These are phyloP conservation scores for Marasmius fiardii DNA, from an alignment of 1,284 basidiomycete species.

Conservation along the genomic window DNA sequence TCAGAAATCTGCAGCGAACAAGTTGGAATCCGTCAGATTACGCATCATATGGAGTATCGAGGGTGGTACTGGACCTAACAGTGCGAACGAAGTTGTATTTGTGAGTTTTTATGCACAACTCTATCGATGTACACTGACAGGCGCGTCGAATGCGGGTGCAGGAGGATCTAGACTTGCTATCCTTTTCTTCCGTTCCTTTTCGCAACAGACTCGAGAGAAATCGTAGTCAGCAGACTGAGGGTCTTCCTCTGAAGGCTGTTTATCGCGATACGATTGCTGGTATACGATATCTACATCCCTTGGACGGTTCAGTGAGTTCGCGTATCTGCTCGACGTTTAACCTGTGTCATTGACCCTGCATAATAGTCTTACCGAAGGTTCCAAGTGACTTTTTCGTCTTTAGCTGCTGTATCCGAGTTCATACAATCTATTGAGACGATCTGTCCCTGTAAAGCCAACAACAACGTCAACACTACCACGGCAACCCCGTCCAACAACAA, in stretches of 20 bases:
- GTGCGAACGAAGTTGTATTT: slow-evolving; percentile 53
- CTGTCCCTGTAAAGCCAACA: slow-evolving; percentile 67
- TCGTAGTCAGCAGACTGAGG: slow-evolving; percentile 38
- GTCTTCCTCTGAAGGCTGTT: slow-evolving; percentile 71
- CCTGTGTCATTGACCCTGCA: slow-evolving; percentile 4
- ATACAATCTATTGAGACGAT: slow-evolving; percentile 59
- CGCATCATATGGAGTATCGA: slow-evolving; percentile 62
- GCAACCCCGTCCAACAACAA: slow-evolving; percentile 6
- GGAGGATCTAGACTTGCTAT: slow-evolving; percentile 72
- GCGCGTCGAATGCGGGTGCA: slow-evolving; percentile 23
- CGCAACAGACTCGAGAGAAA: slow-evolving; percentile 17
- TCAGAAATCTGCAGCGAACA: slow-evolving; percentile 42
- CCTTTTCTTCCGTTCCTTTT: slow-evolving; percentile 48
- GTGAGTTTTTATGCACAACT: slow-evolving; percentile 38
- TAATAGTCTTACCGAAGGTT: slow-evolving; percentile 64
- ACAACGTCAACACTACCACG: too few relatives aligned
- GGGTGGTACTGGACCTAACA: slow-evolving; percentile 24
- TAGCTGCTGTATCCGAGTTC: slow-evolving; percentile 48
- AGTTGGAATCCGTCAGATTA: slow-evolving; percentile 58
- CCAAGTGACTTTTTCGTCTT: slow-evolving; percentile 61
- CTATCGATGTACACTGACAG: background rate
- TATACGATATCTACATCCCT: slow-evolving; percentile 63
- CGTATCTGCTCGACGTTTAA: background rate
- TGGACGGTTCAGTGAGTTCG: slow-evolving; percentile 22
- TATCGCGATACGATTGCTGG: slow-evolving; percentile 70